Evolutionary conservation across 495 filamentous ascomycete genomes (phyloP).

Genomic region (Barbatosphaeria neglecta): DNA sequence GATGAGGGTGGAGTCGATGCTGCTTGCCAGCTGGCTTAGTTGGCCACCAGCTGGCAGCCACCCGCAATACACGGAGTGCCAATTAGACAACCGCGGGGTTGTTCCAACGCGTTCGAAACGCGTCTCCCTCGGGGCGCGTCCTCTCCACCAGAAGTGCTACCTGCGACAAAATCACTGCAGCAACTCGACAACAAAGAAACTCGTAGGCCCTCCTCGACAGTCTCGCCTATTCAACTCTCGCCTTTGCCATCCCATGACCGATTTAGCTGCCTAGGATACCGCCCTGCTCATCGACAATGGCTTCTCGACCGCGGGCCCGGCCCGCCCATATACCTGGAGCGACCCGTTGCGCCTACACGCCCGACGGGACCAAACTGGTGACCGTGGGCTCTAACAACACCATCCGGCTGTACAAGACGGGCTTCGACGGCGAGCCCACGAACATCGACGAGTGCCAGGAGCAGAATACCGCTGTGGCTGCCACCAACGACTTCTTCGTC

Average conservation of each 20-base stretch:
- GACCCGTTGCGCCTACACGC: conserved; percentile 44
- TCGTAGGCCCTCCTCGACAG: not conserved
- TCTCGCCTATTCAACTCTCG: not conserved
- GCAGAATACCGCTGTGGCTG: conserved; percentile 62
- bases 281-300: conserved; percentile 13
- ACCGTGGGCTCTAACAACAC: conserved; percentile 86
- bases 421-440: conserved; percentile 77
- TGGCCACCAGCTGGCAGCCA: not conserved
- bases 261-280: not conserved
- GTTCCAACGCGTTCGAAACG: not conserved
- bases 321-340: conserved; percentile 42
- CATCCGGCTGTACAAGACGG: conserved; percentile 81
- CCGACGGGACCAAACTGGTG: conserved; percentile 47
- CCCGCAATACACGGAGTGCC: no score
- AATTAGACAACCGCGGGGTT: not conserved
- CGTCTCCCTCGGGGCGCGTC: not conserved
- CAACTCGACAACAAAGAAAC: not conserved
- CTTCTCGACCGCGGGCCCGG: conserved; percentile 32
- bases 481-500: conserved; percentile 74
- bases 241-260: no score
- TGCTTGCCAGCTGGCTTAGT: no score
- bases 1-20: no score
- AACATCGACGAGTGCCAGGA: conserved; percentile 84
- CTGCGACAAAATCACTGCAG: not conserved
- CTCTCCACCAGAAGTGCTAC: not conserved